Base-by-base conservation (phyloP, 2,329 filamentous ascomycete genomes). In the Epicoccum sorghinum region DNA sequence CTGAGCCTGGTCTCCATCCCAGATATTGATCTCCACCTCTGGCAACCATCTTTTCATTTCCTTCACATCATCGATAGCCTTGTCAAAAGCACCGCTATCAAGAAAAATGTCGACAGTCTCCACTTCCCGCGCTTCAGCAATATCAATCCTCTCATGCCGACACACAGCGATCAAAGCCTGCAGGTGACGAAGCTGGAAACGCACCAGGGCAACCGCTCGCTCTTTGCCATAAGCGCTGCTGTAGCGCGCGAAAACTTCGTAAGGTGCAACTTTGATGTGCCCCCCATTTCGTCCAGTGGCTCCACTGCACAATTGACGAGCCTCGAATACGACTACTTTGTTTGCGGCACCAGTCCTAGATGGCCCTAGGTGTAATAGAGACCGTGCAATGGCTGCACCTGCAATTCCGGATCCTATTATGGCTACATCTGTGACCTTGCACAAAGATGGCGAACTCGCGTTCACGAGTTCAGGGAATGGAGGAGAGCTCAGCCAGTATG, bases 351-450 rank as follows among this genome's bases (percentile, higher is more conserved):
- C 45, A 29, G 41, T 6, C 7, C 10, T 5, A 23, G 5, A n/a
- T 8, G 7, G n/a, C 22, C 10, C 9, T 10, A 18, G n/a, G 24
- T 75, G 61, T 2, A 76, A 49, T 10, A 58, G 38, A 3, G 73
- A 70, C 18, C 74, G 63, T 3, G 76, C 77, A 13, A 78, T 66
- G 18, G 74, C 73, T 3, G 75, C 77, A 8, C 77, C 81, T 1
- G 82, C 80, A 54, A 85, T 84, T 1, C 83, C 83, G 32, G 81
- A 83, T 22, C 83, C 82, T 57, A 85, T 79, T 36, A 85, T 77
- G 14, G 81, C 77, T 2, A 83, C 67, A 52, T 85, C 82, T 5
- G 76, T 77, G 6, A 71, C 63, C 1, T 61, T 39, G 0, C 79
- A 78, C 7, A 60, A 30, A 5, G 45, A 6, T 22, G 32, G 35